Percentiles rank a stretch among this genome's conserved stretches.
phyloP scores from a whole-genome alignment of 257 asterid species.

The Solanum dulcamara region DNA sequence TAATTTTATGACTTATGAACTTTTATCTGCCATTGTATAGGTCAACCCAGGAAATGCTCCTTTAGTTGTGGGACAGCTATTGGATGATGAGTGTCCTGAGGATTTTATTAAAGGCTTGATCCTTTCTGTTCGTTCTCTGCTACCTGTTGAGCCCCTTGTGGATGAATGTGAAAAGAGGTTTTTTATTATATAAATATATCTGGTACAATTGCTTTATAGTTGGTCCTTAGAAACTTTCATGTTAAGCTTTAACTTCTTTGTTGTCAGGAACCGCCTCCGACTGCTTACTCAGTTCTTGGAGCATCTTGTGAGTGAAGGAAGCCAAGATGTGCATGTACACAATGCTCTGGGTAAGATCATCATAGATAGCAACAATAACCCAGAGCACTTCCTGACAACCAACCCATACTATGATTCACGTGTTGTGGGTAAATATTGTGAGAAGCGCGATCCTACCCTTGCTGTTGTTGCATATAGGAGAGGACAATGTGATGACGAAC shows the following conservation, averaged over 20 bases:
- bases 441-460: conserved; percentile 99
- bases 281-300: conserved; percentile 93
- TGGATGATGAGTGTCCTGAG: conserved; percentile 98
- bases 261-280: conserved; percentile 91
- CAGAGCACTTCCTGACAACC: conserved; percentile 98
- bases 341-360: conserved; percentile 98
- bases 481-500: conserved; percentile 97
- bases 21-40: conserved; percentile 25
- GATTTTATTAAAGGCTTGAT: conserved; percentile 96
- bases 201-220: neutral
- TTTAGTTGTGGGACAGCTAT: conserved; percentile 93
- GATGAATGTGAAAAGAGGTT: conserved; percentile 99
- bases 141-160: conserved; percentile 98
- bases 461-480: conserved; percentile 99
- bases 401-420: conserved; percentile 97
- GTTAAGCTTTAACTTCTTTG: neutral
- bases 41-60: conserved; percentile 99
- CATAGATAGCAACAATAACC: conserved; percentile 93
- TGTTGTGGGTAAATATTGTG: conserved; percentile 98
- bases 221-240: neutral
- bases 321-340: conserved; percentile 99
- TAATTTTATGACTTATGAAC: neutral
- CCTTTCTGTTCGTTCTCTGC: conserved; percentile 95
- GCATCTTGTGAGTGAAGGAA: conserved; percentile 99
- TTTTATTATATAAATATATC: neutral